Percentiles rank a stretch among this genome's conserved stretches.
Evolutionary conservation across 1,284 basidiomycete species (phyloP).

Genomic region (Volvariella volvacea): DNA sequence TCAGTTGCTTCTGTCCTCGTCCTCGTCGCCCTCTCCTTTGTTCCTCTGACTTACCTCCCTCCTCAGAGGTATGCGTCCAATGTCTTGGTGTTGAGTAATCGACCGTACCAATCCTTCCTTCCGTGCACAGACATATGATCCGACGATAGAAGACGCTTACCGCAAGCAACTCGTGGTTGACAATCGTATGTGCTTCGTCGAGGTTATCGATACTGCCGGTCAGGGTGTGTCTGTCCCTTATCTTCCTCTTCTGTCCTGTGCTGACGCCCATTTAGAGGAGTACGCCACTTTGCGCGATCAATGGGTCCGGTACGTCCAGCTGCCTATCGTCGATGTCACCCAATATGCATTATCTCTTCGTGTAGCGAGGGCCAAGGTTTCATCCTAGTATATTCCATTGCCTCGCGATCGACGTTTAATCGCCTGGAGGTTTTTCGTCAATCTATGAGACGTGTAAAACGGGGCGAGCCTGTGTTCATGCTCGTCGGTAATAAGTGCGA

Average conservation of each 20-base stretch:
- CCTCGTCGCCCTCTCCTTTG: conserved; percentile 1
- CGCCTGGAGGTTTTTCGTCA: conserved; percentile 93
- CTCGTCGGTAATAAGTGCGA: conserved; percentile 92
- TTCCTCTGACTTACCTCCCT: background rate
- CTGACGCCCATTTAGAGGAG: conserved; percentile 57
- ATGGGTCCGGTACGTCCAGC: conserved; percentile 82
- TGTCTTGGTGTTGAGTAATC: conserved; percentile 8
- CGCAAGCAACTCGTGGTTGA: conserved; percentile 89
- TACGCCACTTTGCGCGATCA: conserved; percentile 97
- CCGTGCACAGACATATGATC: conserved; percentile 68
- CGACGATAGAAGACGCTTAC: conserved; percentile 94
- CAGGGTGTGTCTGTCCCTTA: conserved; percentile 58
- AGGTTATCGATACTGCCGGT: conserved; percentile 91
- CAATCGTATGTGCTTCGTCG: conserved; percentile 87
- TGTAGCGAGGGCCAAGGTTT: conserved; percentile 95
- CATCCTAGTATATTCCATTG: conserved; percentile 97
- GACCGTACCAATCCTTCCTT: conserved; percentile 9
- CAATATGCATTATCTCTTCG: conserved; percentile 6
- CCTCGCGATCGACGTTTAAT: conserved; percentile 90
- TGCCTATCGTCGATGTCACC: conserved; percentile 2
- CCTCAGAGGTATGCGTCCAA: conserved; percentile 39
- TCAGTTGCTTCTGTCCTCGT: conserved; percentile 11
- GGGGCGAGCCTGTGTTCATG: conserved; percentile 80
- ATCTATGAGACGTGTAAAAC: conserved; percentile 91
- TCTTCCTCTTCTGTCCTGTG: conserved; percentile 13